Percentiles rank a stretch among this genome's conserved stretches.
These are phyloP conservation scores for Aquilaria malaccensis DNA, from an alignment of 345 rosid species.

Conservation along the genomic window DNA sequence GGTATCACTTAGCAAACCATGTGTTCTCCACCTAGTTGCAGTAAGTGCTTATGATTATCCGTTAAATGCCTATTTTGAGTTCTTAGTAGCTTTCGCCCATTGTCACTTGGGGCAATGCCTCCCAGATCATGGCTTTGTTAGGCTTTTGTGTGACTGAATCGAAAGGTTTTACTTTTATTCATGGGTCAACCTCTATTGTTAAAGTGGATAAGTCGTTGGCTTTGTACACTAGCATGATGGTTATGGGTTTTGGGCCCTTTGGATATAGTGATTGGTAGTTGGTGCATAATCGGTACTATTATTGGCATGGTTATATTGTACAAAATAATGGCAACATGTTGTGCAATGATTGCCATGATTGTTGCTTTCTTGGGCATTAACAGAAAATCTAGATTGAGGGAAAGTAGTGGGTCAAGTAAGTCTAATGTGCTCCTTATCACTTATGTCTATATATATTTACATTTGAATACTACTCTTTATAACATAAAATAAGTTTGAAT, in stretches of 20 bases:
- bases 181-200: conserved; percentile 61
- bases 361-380: conserved; percentile 75
- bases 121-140: conserved; percentile 75
- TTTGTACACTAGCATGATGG: conserved; percentile 44
- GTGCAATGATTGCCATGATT: conserved; percentile 65
- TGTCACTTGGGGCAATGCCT: conserved; percentile 79
- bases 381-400: not conserved
- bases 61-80: conserved; percentile 65
- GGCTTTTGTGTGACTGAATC: conserved; percentile 38
- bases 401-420: too few species aligned
- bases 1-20: conserved; percentile 53
- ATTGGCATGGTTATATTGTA: conserved; percentile 86
- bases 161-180: conserved; percentile 73
- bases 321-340: conserved; percentile 79
- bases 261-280: conserved; percentile 72
- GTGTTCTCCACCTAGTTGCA: conserved; percentile 92
- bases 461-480: too few species aligned
- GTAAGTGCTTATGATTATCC: conserved; percentile 68
- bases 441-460: too few species aligned
- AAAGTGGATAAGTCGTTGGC: conserved; percentile 84
- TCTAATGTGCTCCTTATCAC: too few species aligned
- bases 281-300: conserved; percentile 42
- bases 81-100: conserved; percentile 45
- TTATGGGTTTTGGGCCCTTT: conserved; percentile 71
- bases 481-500: too few species aligned